Conservation (phyloP, 441 rosid species). For the Breynia disticha region DNA sequence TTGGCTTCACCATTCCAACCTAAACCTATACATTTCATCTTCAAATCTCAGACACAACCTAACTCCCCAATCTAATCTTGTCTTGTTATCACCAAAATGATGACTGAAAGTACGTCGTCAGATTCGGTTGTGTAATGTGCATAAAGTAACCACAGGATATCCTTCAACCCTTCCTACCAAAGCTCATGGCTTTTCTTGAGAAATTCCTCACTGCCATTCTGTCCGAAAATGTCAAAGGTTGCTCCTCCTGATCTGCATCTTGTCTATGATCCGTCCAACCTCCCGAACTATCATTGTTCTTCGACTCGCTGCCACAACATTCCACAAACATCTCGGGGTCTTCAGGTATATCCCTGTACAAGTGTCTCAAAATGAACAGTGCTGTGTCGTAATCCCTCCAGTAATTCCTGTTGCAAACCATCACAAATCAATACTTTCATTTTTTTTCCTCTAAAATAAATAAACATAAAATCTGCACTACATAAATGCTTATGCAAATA, state of each 20-base stretch:
- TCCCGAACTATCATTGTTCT: slow-evolving; percentile 21
- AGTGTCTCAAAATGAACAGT: slow-evolving; percentile 78
- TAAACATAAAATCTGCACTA: too few species aligned
- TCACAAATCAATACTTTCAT: too few species aligned
- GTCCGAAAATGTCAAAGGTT: slow-evolving; percentile 80
- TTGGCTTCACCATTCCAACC: too few species aligned
- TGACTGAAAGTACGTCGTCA: too few species aligned
- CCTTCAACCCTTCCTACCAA: slow-evolving; percentile 25
- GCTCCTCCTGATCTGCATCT: slow-evolving; percentile 52
- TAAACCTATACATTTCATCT: too few species aligned
- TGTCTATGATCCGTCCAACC: slow-evolving; percentile 45
- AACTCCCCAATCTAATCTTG: too few species aligned
- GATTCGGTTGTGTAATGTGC: too few species aligned
- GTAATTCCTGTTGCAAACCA: slow-evolving; percentile 50
- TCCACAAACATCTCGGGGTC: slow-evolving; percentile 28
- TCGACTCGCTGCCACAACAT: slow-evolving; percentile 20
- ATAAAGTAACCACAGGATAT: too few species aligned
- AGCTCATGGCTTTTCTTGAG: slow-evolving; percentile 49
- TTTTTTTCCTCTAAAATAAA: too few species aligned
- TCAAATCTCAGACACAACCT: too few species aligned
- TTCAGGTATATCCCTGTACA: slow-evolving; percentile 62
- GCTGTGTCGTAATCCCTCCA: slow-evolving; percentile 95
- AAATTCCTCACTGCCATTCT: slow-evolving; percentile 33
- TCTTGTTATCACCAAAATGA: too few species aligned
- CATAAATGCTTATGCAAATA: too few species aligned